These are phyloP conservation scores for Podaxis carcinomalis DNA, from an alignment of 768 basidiomycete genomes.

Conservation along the genomic window DNA sequence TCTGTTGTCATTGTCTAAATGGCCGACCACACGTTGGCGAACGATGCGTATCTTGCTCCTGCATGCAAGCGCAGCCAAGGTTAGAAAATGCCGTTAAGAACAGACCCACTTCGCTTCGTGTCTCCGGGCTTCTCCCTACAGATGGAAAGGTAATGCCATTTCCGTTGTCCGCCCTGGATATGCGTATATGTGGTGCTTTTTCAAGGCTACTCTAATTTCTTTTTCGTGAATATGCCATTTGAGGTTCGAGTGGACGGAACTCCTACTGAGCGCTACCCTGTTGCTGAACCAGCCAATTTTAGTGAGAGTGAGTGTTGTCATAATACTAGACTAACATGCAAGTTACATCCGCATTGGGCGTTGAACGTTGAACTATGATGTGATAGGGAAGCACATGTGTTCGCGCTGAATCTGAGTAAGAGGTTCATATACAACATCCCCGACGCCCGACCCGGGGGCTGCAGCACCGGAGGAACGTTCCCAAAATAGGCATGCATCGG, in stretches of 20 bases:
- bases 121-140: not conserved
- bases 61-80: not conserved
- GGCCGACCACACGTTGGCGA: not conserved
- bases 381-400: not conserved
- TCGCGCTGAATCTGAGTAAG: not conserved
- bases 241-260: no score
- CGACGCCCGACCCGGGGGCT: conserved; percentile 2
- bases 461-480: not conserved
- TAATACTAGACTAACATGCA: no score
- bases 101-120: not conserved
- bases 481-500: not conserved
- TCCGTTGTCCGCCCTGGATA: not conserved
- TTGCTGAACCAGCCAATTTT: no score
- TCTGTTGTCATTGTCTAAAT: not conserved
- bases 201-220: no score
- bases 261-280: no score
- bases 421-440: not conserved
- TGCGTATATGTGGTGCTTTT: not conserved
- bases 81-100: not conserved
- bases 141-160: not conserved
- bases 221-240: no score
- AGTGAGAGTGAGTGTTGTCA: no score
- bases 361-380: no score
- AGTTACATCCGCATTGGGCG: no score
- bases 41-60: not conserved